phyloP scores from a whole-genome alignment of 2,329 filamentous ascomycete species.

The Pseudocercospora fijiensis region DNA sequence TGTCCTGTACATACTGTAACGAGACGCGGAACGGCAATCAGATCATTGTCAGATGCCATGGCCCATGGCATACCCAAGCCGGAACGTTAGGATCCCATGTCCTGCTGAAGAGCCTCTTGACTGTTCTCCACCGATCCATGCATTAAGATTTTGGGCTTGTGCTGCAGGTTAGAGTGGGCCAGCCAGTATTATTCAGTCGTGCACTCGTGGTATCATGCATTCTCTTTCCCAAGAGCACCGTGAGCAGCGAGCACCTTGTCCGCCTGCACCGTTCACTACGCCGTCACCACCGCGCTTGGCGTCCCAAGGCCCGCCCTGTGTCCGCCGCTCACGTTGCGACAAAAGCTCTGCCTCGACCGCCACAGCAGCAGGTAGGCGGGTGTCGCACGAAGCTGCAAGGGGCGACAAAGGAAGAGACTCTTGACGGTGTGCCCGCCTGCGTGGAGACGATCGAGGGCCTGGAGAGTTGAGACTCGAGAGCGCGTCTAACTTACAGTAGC shows the following conservation, averaged over 20 bases:
- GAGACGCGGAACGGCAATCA: background rate
- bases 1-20: background rate
- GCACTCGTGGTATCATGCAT: background rate
- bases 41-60: slow-evolving; percentile 2
- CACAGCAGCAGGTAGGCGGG: background rate
- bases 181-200: background rate
- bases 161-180: background rate
- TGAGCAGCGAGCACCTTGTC: background rate
- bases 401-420: background rate
- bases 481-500: too few relatives aligned
- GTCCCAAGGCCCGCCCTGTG: background rate
- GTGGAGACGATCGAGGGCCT: background rate
- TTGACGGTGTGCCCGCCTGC: background rate
- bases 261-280: background rate
- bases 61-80: slow-evolving; percentile 5
- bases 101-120: background rate
- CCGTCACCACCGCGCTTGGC: background rate
- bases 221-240: background rate
- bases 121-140: slow-evolving; percentile 2
- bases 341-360: background rate
- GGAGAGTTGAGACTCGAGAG: background rate
- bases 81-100: slow-evolving; percentile 1
- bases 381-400: background rate
- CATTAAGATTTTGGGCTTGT: background rate
- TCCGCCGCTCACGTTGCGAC: background rate